Evolutionary conservation across 495 filamentous ascomycete genomes (phyloP).

Genomic region (Saxispiralis lemnorum): DNA sequence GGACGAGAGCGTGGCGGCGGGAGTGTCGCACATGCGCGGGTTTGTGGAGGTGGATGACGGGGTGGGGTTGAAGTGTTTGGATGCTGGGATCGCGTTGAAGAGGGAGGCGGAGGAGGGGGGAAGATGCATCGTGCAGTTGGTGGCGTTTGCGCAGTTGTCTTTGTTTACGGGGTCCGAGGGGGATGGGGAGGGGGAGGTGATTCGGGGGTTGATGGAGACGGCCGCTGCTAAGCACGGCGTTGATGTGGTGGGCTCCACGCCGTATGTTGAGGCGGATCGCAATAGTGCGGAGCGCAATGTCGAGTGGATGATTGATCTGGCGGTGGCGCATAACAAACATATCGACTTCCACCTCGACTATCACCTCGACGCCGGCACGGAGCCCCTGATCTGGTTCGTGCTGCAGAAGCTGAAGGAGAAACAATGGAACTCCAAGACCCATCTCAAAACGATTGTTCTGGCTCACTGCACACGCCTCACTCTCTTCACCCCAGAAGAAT

Average conservation of each 20-base stretch:
- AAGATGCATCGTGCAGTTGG: constrained; percentile 47
- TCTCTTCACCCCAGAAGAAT: constrained; percentile 34
- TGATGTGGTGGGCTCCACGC: constrained; percentile 49
- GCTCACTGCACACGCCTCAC: constrained; percentile 58
- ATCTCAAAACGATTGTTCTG: constrained; percentile 37
- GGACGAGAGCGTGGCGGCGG: constrained; percentile 44
- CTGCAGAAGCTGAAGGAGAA: constrained; percentile 30
- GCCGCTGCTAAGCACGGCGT: constrained; percentile 31
- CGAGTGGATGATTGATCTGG: constrained; percentile 39
- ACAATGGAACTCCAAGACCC: constrained; percentile 29
- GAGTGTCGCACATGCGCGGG: constrained; percentile 53
- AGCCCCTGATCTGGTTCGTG: constrained; percentile 36
- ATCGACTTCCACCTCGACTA: constrained; percentile 65
- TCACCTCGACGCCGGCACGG: constrained; percentile 33
- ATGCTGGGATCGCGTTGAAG: constrained; percentile 41
- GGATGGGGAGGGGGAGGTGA: constrained; percentile 22
- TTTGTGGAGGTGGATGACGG: constrained; percentile 58
- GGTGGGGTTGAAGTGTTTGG: constrained; percentile 40
- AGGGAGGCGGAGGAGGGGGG: constrained; percentile 29
- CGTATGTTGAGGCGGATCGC: constrained; percentile 46
- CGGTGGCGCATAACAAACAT: constrained; percentile 33
- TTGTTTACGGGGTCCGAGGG: constrained; percentile 40
- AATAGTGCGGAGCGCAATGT: constrained; percentile 40
- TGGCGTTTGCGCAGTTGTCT: constrained; percentile 54
- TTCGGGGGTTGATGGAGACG: constrained; percentile 29